Evolutionary conservation across 2,329 filamentous ascomycete genomes (phyloP), one percentile per base, ranked within the genome.

Genomic region (Parastagonospora avenae): DNA sequence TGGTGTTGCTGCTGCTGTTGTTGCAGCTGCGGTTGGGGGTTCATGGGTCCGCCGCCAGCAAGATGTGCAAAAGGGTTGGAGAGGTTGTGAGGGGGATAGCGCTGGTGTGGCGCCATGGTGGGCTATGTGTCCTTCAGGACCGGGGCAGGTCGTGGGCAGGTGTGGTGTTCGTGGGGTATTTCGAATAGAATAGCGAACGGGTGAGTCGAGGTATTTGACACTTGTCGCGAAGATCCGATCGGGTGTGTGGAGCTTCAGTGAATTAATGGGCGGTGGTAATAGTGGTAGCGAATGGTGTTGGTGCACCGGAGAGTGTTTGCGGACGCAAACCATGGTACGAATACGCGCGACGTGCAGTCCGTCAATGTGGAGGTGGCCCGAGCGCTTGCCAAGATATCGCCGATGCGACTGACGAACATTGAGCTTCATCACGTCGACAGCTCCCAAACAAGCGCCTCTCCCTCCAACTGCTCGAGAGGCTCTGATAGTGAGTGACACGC

Each of bases 41-140:
- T 77, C 59, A 75, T 71, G 32, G 40, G 39, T 10, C 72, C 77
- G 60, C 72, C 77, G 60, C 73, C 77, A 59, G 61, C 61, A 39
- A 84, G 75, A 60, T 85, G 80, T 39, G 79, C 74, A 70, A 86
- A 87, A 24, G 84, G 83, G 58, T 82, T 83, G 38, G 79, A 82
- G 57, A 84, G 74, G 67, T 79, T 82, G 70, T 79, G 83, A 69
- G 74, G 81, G 69, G 80, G 81, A 70, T 84, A 86, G 66, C 84
- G 78, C 69, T 79, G 79, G 56, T 81, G 80, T 68, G 82, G 82
- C 70, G 83, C 80, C 84, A 86, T 87, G 65, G 60, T 54, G 48
- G 49, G 56, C 51, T 47, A 38, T 67, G 57, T 52, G 42, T 55
- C 27, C 12, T 16, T 19, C 15, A 19, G 6, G 16, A 39, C 11